These are phyloP conservation scores for Crithidia brevicula DNA, from an alignment of 208 protist genomes.

Conservation along the genomic window DNA sequence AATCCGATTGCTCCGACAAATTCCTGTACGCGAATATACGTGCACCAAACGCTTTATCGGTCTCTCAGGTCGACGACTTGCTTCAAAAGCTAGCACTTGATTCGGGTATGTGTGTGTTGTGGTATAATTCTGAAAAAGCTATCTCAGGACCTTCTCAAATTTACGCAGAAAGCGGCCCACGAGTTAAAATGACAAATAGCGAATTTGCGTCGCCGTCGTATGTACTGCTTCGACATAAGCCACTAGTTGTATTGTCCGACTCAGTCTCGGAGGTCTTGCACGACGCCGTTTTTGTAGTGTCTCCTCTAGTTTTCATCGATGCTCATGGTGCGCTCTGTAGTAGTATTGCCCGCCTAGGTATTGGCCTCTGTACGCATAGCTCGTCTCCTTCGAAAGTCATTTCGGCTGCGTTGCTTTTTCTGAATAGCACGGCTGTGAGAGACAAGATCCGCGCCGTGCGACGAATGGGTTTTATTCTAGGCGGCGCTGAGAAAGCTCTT, in stretches of 20 bases:
- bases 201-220: not conserved
- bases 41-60: not conserved
- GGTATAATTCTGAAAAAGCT: not conserved
- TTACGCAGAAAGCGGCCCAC: not conserved
- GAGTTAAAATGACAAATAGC: slow-evolving; percentile 10
- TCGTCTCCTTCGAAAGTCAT: not conserved
- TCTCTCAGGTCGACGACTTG: not conserved
- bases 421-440: slow-evolving; percentile 18
- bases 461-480: slow-evolving; percentile 42
- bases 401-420: not conserved
- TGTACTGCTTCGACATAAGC: not conserved
- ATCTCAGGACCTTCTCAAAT: not conserved
- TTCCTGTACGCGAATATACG: slow-evolving; percentile 7
- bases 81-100: not conserved
- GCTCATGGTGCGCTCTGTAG: not conserved
- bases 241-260: slow-evolving; percentile 13
- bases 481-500: slow-evolving; percentile 41
- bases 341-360: not conserved
- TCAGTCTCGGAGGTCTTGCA: not conserved
- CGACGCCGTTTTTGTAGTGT: slow-evolving; percentile 15
- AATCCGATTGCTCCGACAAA: not conserved
- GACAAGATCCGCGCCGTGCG: slow-evolving; percentile 23
- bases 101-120: slow-evolving; percentile 12
- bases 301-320: slow-evolving; percentile 16
- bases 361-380: slow-evolving; percentile 2